phyloP scores from a whole-genome alignment of 371 early-diverging fungal species.

The Mortierella sp. region DNA sequence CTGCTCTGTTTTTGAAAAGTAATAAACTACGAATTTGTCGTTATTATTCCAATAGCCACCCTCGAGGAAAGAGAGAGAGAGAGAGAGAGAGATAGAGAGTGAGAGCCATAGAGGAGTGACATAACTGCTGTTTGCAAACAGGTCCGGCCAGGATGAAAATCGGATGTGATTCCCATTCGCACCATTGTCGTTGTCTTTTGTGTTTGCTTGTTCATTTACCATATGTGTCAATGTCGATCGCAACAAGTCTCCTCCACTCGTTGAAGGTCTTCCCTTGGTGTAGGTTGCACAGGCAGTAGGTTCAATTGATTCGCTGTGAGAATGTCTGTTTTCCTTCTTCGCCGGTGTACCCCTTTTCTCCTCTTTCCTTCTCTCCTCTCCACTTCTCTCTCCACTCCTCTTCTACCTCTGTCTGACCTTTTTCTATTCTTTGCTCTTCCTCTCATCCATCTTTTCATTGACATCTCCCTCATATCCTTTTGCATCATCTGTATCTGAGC shows the following conservation, averaged over 20 bases:
- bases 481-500: background rate
- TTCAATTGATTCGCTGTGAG: background rate
- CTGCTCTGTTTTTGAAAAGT: conserved; percentile 9
- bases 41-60: conserved; percentile 21
- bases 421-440: background rate
- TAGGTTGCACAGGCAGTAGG: background rate
- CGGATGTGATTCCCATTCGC: conserved; percentile 12
- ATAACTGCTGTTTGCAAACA: conserved; percentile 22
- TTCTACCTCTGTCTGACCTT: background rate
- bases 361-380: background rate
- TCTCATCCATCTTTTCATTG: background rate
- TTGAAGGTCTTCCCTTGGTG: background rate
- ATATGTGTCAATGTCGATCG: background rate
- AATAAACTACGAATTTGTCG: conserved; percentile 15
- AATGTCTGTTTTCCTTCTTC: background rate
- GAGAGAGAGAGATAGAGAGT: background rate
- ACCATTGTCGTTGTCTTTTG: background rate
- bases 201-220: background rate
- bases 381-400: background rate
- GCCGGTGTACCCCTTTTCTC: background rate
- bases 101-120: background rate
- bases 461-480: background rate
- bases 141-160: conserved; percentile 38
- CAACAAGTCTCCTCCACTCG: background rate
- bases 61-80: background rate